A percentile compares a stretch with the other conserved stretches of the same genome.
Conservation (phyloP, 148 eudicot species). For the Rhododendron kiyosumense region DNA sequence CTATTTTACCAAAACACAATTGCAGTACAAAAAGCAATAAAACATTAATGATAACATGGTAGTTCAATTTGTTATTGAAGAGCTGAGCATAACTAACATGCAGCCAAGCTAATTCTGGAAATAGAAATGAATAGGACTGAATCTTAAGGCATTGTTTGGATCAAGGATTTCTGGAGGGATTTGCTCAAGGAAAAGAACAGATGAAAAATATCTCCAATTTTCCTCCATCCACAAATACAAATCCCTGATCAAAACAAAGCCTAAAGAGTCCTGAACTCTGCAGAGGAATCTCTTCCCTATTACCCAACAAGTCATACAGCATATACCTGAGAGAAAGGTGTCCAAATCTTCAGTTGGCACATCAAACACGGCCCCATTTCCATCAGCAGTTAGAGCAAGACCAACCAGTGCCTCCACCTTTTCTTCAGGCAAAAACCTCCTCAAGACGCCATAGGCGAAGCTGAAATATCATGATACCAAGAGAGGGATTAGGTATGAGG, state of each 20-base stretch:
- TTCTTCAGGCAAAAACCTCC: slow-evolving; percentile 76
- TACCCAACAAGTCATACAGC: neutral
- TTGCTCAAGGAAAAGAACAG: neutral
- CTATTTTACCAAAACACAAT: neutral
- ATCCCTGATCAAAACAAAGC: neutral
- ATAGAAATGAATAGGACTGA: neutral
- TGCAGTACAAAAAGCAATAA: neutral
- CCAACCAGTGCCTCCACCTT: slow-evolving; percentile 71
- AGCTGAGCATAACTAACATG: neutral
- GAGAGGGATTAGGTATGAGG: neutral
- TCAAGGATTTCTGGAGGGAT: neutral
- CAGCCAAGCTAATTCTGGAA: neutral
- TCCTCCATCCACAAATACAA: neutral
- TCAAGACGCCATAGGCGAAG: slow-evolving; percentile 49
- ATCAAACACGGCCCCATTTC: slow-evolving; percentile 77
- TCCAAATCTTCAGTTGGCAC: slow-evolving; percentile 63
- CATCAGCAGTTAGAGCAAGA: slow-evolving; percentile 70
- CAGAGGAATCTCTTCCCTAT: neutral
- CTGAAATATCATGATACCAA: slow-evolving; percentile 29
- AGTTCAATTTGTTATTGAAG: neutral
- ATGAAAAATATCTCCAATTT: neutral
- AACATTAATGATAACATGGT: neutral
- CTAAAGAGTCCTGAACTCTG: neutral
- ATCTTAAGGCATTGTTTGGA: neutral
- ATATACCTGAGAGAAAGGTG: slow-evolving; percentile 53